These are phyloP conservation scores for Ambrosia hybrid DNA, from an alignment of 140 eudicot genomes.

Conservation along the genomic window DNA sequence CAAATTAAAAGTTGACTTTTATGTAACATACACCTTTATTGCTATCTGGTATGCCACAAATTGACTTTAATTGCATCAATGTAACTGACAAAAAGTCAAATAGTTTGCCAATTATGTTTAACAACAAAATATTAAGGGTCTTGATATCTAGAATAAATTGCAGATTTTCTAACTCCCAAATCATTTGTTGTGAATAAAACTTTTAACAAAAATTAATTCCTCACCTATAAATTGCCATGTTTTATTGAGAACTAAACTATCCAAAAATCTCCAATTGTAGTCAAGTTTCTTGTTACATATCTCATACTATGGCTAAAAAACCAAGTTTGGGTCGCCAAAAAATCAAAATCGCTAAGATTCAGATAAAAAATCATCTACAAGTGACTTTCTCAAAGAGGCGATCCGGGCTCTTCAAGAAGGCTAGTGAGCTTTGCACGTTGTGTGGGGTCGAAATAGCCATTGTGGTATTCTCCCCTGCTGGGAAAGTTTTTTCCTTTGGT, in stretches of 20 bases:
- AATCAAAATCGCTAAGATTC: conserved; percentile 63
- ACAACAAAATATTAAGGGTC: conserved; percentile 13
- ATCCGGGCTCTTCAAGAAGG: conserved; percentile 75
- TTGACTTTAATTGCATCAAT: conserved; percentile 25
- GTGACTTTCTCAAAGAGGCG: conserved; percentile 91
- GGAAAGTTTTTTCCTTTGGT: conserved; percentile 70
- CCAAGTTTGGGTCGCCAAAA: conserved; percentile 75
- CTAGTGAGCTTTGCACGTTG: conserved; percentile 75
- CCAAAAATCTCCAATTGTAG: conserved; percentile 17
- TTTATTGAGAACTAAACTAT: conserved; percentile 19
- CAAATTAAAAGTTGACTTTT: conserved; percentile 26
- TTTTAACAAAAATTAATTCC: no score
- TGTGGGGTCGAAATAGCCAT: conserved; percentile 70
- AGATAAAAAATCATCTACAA: conserved; percentile 56
- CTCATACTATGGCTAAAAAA: conserved; percentile 54
- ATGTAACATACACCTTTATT: conserved; percentile 29
- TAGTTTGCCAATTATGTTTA: conserved; percentile 25
- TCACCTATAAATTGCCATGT: conserved; percentile 34
- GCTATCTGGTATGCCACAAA: no score
- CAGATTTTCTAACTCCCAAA: conserved; percentile 45
- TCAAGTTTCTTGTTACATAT: conserved; percentile 19
- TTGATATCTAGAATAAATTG: conserved; percentile 22
- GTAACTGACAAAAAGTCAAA: conserved; percentile 32
- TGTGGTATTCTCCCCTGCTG: conserved; percentile 59
- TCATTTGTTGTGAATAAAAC: conserved; percentile 24